A percentile compares a stretch with the other conserved stretches of the same genome.
These are phyloP conservation scores for Trametes coccinea DNA, from an alignment of 768 basidiomycete species.

Conservation along the genomic window DNA sequence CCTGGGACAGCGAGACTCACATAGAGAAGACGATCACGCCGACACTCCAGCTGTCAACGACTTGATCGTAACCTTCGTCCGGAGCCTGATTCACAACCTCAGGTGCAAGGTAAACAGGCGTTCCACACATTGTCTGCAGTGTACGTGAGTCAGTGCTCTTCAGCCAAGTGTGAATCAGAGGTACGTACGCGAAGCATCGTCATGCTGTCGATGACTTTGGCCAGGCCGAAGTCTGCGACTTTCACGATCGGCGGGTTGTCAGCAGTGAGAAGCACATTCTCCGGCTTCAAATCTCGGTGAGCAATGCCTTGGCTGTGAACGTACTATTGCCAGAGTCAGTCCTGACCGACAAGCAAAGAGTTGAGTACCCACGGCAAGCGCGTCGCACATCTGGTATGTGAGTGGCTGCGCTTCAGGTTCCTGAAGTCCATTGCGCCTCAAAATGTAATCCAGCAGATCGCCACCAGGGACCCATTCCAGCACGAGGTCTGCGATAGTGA, in stretches of 20 bases:
- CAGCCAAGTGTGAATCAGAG: conserved; percentile 3
- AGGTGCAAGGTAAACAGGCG: conserved; percentile 90
- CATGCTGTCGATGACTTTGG: conserved; percentile 82
- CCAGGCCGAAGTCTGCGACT: conserved; percentile 95
- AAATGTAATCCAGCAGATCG: conserved; percentile 81
- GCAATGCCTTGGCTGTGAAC: conserved; percentile 76
- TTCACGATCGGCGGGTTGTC: conserved; percentile 73
- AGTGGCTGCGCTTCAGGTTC: conserved; percentile 66
- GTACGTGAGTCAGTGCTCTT: not conserved
- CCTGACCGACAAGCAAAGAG: not conserved
- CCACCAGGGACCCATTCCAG: conserved; percentile 87
- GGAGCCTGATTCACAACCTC: conserved; percentile 75
- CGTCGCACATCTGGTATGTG: conserved; percentile 82
- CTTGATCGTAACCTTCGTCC: conserved; percentile 75
- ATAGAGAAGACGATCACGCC: conserved; percentile 94
- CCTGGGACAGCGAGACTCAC: conserved; percentile 43
- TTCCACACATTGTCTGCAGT: conserved; percentile 89
- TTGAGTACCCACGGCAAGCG: conserved; percentile 56
- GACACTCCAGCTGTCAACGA: conserved; percentile 96
- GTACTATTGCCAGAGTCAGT: conserved; percentile 41
- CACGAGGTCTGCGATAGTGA: conserved; percentile 61
- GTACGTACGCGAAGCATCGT: conserved; percentile 71
- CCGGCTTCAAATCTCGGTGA: conserved; percentile 94
- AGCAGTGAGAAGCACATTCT: conserved; percentile 84
- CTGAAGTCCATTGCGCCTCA: conserved; percentile 54